Evolutionary conservation across 2,329 filamentous ascomycete species (phyloP), one percentile per base, ranked within the genome.

Genomic region (Blastomyces silverae): DNA sequence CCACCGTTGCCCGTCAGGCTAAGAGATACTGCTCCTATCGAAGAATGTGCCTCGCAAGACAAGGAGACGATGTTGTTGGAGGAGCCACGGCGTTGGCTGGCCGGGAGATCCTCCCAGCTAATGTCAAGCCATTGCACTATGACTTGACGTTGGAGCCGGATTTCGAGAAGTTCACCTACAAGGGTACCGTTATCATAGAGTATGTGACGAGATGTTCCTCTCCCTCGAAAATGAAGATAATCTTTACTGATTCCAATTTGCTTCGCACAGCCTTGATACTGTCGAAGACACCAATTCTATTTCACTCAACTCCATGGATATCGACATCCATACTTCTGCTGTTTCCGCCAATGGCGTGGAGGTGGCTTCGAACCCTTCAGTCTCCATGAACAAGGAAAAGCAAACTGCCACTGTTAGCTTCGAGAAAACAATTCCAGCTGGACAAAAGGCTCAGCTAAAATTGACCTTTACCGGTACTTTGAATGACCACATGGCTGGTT

Each of bases 401-500:
- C 92, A 97, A 78, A 89, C 88, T 37, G 92, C 89, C 67, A 95
- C 87, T 72, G 84, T 97, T 75, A 85, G 86, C 70, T 92, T 97
- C 73, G 83, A 87, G 69, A 84, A 92, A 74, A 83, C 82, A 58
- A 81, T 97, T 67, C 77, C 85, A 28, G 89, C 89, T 67, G 91
- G 90, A 31, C 83, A 85, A 72, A 92, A 92, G 81, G 90, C 89
- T 25, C 87, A 88, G 78, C 79, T 95, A 67, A 87, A 87, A 73
- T 85, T 92, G 72, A 88, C 84, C 70, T 96, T 95, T 78, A 87
- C 85, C 11, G 92, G 92, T 52, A 84, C 82, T 55, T 80, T 96
- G 72, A 96, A 96, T 77, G 90, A 96, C 76, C 93, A 94, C 79
- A 96, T 97, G 91, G 92, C 92, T 60, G 93, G 93, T 59, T 97